Base-by-base conservation (phyloP, 148 eudicot species). In the Nepenthes gracilis region DNA sequence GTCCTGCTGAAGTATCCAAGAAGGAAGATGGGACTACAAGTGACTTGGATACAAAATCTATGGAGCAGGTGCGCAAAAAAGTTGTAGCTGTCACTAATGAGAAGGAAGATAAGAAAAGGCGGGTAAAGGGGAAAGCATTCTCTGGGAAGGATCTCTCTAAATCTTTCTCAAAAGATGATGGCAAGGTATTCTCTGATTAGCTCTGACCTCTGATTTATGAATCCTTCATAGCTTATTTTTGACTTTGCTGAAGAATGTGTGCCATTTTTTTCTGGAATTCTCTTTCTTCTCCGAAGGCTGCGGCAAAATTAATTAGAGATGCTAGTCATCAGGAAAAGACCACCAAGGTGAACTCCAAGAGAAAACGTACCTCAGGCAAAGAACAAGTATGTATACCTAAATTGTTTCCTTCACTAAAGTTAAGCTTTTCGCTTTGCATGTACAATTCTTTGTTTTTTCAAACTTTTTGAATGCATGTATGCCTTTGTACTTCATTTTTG, bases 331-430 rank as follows among this genome's bases (percentile, higher is more conserved):
- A 47, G 13, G 84, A 78, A 60, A 81, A 84, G 65, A 62, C 77
- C 14, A 59, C 78, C 12, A 77, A 66, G 66, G 65, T 64, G 12
- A 74, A 67, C 69, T 72, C 92, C 58, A 93, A 93, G 80, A 72
- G 87, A 70, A 88, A 89, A 72, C 83, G 72, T 11, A 60, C 79
- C 36, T 63, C 81, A 15, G 65, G 57, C 33, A 66, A 69, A 54
- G 85, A 68, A 15, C 77, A 77, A 34, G 96, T 92, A 77, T 54
- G 77, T 68, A 14, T 38, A 8, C 12, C 0, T 49, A 12, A 23
- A 9, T 15, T 43, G 49, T 63, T 57, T 66, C 6, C 38, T 66
- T 63, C 5, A 1, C 34, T n/a, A 54, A 52, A 13, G 57, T 23
- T 23, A 23, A 23, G 32, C 43, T 12, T 2, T 11, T 34, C 52